Conservation (phyloP, 345 rosid genomes). For the Eucalyptus regnans region DNA sequence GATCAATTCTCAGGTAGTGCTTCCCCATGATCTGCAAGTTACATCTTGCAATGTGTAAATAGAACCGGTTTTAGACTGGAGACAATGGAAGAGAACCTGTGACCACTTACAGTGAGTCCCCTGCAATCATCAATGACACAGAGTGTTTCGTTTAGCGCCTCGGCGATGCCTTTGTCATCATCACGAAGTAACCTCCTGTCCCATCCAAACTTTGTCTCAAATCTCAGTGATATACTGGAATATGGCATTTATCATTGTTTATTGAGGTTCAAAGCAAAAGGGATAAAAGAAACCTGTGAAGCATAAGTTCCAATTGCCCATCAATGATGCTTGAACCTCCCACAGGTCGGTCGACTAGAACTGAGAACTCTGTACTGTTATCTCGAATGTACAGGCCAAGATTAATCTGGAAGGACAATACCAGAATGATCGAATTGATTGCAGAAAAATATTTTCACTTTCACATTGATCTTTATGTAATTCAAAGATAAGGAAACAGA, state of each 20-base stretch:
- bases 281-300: conserved; percentile 49
- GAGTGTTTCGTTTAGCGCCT: conserved; percentile 76
- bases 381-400: conserved; percentile 81
- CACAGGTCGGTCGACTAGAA: conserved; percentile 75
- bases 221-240: neutral
- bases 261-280: neutral
- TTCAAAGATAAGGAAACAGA: neutral
- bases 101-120: conserved; percentile 57
- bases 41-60: neutral
- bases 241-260: neutral
- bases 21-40: conserved; percentile 72
- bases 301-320: conserved; percentile 93
- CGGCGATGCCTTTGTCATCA: conserved; percentile 76
- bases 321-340: conserved; percentile 85
- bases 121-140: conserved; percentile 56
- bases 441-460: neutral
- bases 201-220: neutral
- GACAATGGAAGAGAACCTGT: neutral
- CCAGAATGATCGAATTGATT: neutral
- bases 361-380: conserved; percentile 56
- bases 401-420: conserved; percentile 46
- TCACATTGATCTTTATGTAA: neutral
- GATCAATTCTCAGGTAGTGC: conserved; percentile 73
- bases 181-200: conserved; percentile 82
- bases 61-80: neutral